Percentiles rank a stretch among this genome's conserved stretches.
phyloP scores from a whole-genome alignment of 2,329 filamentous ascomycete species.

The Diaporthe citri region DNA sequence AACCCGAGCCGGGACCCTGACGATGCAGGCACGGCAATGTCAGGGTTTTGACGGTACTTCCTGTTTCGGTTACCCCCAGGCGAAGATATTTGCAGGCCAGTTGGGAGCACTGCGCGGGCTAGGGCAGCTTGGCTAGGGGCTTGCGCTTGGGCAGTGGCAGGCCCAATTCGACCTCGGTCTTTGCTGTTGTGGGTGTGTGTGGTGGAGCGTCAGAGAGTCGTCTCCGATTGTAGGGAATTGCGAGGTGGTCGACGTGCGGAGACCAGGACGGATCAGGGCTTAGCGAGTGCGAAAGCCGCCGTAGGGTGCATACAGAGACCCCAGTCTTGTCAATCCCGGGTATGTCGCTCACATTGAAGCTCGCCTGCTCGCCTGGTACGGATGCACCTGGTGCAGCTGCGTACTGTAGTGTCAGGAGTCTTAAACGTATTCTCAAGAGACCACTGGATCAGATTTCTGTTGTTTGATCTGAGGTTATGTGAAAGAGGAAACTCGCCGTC shows the following conservation, averaged over 20 bases:
- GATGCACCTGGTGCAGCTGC: background rate
- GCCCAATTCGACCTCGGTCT: background rate
- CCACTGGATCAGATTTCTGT: background rate
- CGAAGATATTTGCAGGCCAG: background rate
- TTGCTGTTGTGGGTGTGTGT: background rate
- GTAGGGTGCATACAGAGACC: background rate
- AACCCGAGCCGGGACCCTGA: background rate
- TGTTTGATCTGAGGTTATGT: background rate
- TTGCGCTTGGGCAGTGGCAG: background rate
- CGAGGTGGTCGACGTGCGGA: background rate
- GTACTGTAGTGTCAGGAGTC: background rate
- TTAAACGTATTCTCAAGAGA: background rate
- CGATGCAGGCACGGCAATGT: background rate
- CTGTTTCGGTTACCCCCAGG: background rate
- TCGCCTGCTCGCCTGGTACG: background rate
- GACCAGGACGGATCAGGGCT: slow-evolving; percentile 18
- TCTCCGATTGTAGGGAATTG: slow-evolving; percentile 6
- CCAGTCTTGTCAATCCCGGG: background rate
- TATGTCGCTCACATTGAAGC: background rate
- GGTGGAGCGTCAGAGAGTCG: slow-evolving; percentile 20
- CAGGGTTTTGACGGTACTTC: slow-evolving; percentile 11
- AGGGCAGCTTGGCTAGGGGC: background rate
- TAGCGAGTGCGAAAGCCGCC: slow-evolving; percentile 21
- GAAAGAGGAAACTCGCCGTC: background rate
- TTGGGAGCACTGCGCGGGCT: background rate